phyloP scores from a whole-genome alignment of 495 filamentous ascomycete genomes.

The Hyaloscypha hepaticicola region DNA sequence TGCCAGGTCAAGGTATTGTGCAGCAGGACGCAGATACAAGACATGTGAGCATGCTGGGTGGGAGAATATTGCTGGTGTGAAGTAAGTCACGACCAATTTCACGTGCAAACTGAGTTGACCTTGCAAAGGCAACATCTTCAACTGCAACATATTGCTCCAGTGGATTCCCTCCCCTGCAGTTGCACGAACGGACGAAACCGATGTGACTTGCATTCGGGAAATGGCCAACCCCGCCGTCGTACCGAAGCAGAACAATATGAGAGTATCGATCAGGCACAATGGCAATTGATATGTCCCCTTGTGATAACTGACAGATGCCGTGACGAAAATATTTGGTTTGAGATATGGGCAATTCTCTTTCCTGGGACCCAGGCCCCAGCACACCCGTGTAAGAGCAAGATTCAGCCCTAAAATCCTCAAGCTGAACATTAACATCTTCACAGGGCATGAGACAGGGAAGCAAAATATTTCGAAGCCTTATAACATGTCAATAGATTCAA shows the following conservation, averaged over 20 bases:
- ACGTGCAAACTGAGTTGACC: not conserved
- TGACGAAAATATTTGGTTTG: not conserved
- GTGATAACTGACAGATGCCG: not conserved
- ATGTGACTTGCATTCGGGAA: not conserved
- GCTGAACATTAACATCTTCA: no score
- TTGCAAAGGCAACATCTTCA: not conserved
- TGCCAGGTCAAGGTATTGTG: not conserved
- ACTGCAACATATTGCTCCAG: not conserved
- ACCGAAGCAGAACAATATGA: not conserved
- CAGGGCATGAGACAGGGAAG: no score
- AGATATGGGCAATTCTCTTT: slow-evolving; percentile 1
- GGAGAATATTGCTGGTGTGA: not conserved
- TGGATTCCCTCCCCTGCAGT: no score
- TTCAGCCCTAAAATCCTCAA: no score
- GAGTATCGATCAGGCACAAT: not conserved
- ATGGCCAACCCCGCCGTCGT: not conserved
- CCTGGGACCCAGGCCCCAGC: not conserved
- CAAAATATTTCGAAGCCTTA: no score
- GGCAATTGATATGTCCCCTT: not conserved
- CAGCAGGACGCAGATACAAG: not conserved
- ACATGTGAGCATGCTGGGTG: not conserved
- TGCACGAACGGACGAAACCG: no score
- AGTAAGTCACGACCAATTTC: not conserved
- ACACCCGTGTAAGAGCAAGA: not conserved
- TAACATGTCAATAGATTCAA: no score